Evolutionary conservation across 2,329 filamentous ascomycete genomes (phyloP).

Genomic region (Metarhizium brunneum): DNA sequence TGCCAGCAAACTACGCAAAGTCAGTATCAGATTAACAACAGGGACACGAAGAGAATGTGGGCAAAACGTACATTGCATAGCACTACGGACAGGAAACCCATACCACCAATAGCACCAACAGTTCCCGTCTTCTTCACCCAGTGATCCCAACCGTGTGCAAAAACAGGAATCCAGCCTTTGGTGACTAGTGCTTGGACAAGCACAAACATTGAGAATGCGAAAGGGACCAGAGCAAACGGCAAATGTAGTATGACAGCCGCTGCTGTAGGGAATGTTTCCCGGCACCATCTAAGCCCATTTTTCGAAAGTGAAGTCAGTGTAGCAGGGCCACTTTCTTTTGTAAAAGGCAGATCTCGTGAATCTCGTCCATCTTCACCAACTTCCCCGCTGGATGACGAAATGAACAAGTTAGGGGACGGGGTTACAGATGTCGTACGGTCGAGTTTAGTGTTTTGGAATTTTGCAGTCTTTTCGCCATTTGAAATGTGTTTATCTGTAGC

Average conservation of each 20-base stretch:
- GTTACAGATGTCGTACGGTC: neutral
- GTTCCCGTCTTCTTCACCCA: slow-evolving; percentile 64
- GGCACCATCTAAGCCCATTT: slow-evolving; percentile 45
- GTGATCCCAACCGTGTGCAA: slow-evolving; percentile 64
- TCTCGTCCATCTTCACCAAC: neutral
- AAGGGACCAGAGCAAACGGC: slow-evolving; percentile 59
- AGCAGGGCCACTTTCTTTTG: slow-evolving; percentile 12
- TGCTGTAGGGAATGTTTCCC: slow-evolving; percentile 63
- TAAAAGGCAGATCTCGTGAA: slow-evolving; percentile 4
- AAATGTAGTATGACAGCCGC: slow-evolving; percentile 56
- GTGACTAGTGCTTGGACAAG: slow-evolving; percentile 64
- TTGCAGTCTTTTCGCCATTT: neutral
- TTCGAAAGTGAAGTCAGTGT: slow-evolving; percentile 44
- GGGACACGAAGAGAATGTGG: neutral
- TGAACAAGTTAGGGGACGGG: neutral
- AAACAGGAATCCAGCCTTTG: slow-evolving; percentile 66
- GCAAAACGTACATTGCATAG: slow-evolving; percentile 56
- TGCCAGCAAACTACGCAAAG: slow-evolving; percentile 57
- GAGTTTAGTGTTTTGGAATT: neutral
- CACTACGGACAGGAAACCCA: slow-evolving; percentile 63
- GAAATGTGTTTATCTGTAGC: neutral
- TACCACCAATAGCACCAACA: slow-evolving; percentile 58
- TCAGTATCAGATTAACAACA: neutral
- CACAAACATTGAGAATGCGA: slow-evolving; percentile 66
- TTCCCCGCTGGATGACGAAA: neutral